phyloP scores from a whole-genome alignment of 2,329 filamentous ascomycete genomes.

The Talaromyces albobiverticillius region DNA sequence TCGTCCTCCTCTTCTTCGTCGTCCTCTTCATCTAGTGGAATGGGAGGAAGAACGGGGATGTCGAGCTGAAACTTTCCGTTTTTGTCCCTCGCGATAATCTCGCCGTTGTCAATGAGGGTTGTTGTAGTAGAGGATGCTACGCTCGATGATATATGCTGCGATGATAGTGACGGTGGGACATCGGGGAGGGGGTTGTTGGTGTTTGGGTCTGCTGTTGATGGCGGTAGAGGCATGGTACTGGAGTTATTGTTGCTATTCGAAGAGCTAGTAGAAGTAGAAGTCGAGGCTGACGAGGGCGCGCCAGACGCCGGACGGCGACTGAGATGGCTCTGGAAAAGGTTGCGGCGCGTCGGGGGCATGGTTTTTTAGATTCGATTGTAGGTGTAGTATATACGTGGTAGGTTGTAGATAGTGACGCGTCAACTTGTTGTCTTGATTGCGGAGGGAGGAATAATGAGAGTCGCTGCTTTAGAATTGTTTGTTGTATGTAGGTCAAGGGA shows the following conservation, averaged over 20 bases:
- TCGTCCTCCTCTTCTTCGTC: slow-evolving; percentile 36
- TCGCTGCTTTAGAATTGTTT: not conserved
- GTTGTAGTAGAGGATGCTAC: not conserved
- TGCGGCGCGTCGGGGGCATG: slow-evolving; percentile 15
- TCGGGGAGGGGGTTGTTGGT: not conserved
- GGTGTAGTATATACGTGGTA: too few species aligned
- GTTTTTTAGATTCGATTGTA: not conserved
- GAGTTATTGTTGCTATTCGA: slow-evolving; percentile 1
- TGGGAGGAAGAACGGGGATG: slow-evolving; percentile 40
- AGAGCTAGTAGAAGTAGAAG: not conserved
- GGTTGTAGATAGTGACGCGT: too few species aligned
- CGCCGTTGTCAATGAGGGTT: slow-evolving; percentile 30
- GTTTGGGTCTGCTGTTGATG: not conserved
- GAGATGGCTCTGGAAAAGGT: slow-evolving; percentile 14
- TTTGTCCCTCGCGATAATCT: slow-evolving; percentile 50
- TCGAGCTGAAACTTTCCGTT: slow-evolving; percentile 49
- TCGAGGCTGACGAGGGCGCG: not conserved
- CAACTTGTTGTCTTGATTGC: too few species aligned
- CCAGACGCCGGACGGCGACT: slow-evolving; percentile 9
- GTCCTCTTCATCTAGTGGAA: slow-evolving; percentile 34
- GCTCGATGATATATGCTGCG: not conserved
- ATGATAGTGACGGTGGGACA: not conserved
- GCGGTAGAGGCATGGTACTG: not conserved
- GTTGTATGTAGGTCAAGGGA: not conserved
- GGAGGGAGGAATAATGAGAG: too few species aligned